These are phyloP conservation scores for Onygenales sp. DNA, from an alignment of 2,329 filamentous ascomycete genomes.

Conservation along the genomic window DNA sequence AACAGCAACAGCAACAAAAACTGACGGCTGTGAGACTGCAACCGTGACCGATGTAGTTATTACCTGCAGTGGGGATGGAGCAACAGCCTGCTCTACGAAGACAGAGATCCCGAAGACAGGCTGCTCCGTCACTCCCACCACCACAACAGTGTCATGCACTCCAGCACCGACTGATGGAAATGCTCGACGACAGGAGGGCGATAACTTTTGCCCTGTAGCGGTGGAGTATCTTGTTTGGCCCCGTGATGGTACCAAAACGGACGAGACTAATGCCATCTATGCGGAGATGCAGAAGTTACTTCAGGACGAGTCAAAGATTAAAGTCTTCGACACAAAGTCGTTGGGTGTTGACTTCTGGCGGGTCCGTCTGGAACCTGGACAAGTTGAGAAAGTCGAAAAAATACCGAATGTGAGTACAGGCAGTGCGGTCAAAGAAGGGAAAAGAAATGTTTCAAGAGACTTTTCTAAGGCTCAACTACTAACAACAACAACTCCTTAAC, in stretches of 20 bases:
- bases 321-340: conserved; percentile 1
- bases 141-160: conserved; percentile 6
- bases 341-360: conserved; percentile 7
- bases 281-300: conserved; percentile 3
- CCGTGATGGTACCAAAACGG: background rate
- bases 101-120: conserved; percentile 4
- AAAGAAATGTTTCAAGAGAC: background rate
- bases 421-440: background rate
- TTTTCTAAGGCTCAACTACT: background rate
- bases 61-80: conserved; percentile 6
- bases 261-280: conserved; percentile 4
- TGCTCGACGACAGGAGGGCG: background rate
- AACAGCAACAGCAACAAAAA: conserved; percentile 1
- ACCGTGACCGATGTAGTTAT: conserved; percentile 5
- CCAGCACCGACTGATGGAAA: conserved; percentile 4
- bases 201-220: background rate
- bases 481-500: background rate
- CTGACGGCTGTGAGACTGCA: conserved; percentile 2
- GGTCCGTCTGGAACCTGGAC: conserved; percentile 1
- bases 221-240: conserved; percentile 4
- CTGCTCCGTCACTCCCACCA: conserved; percentile 5
- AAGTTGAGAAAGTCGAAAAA: conserved; percentile 3
- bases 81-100: conserved; percentile 4
- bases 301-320: conserved; percentile 4
- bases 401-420: conserved; percentile 5